A percentile compares a stretch with the other conserved stretches of the same genome.
Evolutionary conservation across 345 rosid species (phyloP).

Genomic region (Bretschneidera sinensis): DNA sequence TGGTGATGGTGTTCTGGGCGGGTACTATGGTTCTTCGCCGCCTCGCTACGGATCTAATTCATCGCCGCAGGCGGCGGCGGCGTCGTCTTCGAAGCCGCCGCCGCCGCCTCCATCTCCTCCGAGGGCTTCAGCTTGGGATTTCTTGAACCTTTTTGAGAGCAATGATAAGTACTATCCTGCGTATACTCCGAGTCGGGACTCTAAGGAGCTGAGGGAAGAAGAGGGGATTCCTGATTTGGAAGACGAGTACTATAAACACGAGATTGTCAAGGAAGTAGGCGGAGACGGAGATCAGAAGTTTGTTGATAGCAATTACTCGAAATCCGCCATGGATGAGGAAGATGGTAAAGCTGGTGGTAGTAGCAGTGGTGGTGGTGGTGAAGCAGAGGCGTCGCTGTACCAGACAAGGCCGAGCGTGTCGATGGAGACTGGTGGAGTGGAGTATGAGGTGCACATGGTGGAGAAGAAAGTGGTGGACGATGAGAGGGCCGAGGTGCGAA

Average conservation of each 20-base stretch:
- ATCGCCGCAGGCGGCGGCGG: slow-evolving; percentile 19
- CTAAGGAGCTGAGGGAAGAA: slow-evolving; percentile 72
- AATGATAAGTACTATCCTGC: slow-evolving; percentile 43
- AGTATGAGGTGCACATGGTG: slow-evolving; percentile 77
- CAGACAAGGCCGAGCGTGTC: slow-evolving; percentile 33
- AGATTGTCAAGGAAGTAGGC: slow-evolving; percentile 74
- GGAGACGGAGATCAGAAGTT: slow-evolving; percentile 43
- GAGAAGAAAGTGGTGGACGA: slow-evolving; percentile 75
- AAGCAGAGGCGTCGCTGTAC: slow-evolving; percentile 20
- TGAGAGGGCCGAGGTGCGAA: slow-evolving; percentile 34
- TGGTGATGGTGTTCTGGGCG: slow-evolving; percentile 25
- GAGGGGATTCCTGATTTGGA: slow-evolving; percentile 98
- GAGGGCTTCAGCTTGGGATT: slow-evolving; percentile 65
- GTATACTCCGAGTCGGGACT: slow-evolving; percentile 62
- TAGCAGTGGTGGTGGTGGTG: slow-evolving; percentile 12
- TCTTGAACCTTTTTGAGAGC: slow-evolving; percentile 55
- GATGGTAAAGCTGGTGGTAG: slow-evolving; percentile 28
- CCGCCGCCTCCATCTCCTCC: slow-evolving; percentile 90
- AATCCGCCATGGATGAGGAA: slow-evolving; percentile 29
- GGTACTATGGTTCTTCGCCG: slow-evolving; percentile 26
- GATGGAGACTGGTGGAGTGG: slow-evolving; percentile 38
- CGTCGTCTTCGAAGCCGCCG: slow-evolving; percentile 57
- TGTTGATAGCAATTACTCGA: slow-evolving; percentile 28
- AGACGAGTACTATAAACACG: slow-evolving; percentile 58
- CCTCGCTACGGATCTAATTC: slow-evolving; percentile 38